phyloP scores from a whole-genome alignment of 2,329 filamentous ascomycete species.

The Phaeosphaeria sp. region DNA sequence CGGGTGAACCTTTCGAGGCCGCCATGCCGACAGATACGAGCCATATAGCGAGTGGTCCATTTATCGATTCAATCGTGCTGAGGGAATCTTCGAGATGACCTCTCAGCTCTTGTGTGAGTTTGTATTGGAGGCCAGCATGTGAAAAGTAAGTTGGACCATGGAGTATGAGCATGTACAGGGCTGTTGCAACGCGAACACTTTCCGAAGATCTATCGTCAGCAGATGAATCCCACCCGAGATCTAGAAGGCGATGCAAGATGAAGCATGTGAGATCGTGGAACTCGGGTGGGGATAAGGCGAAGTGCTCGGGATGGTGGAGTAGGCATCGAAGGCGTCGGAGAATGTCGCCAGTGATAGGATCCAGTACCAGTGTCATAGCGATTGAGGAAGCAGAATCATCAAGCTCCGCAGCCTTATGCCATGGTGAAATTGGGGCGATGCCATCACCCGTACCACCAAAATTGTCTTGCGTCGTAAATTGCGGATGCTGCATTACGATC shows the following conservation, averaged over 20 bases:
- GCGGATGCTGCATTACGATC: slow-evolving; percentile 60
- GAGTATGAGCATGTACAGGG: slow-evolving; percentile 61
- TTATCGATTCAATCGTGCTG: neutral
- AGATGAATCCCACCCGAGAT: neutral
- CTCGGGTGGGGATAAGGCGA: slow-evolving; percentile 48
- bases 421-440: slow-evolving; percentile 57
- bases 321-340: slow-evolving; percentile 55
- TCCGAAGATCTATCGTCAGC: slow-evolving; percentile 5
- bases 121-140: slow-evolving; percentile 45
- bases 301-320: slow-evolving; percentile 45
- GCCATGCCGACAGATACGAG: slow-evolving; percentile 23
- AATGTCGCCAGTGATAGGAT: slow-evolving; percentile 45
- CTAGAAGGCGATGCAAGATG: slow-evolving; percentile 59
- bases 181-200: slow-evolving; percentile 54
- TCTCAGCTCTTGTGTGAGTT: neutral
- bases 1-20: slow-evolving; percentile 10
- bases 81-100: neutral
- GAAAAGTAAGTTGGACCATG: slow-evolving; percentile 65
- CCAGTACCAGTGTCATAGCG: slow-evolving; percentile 37
- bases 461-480: slow-evolving; percentile 62
- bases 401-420: slow-evolving; percentile 42
- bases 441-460: slow-evolving; percentile 54
- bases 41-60: slow-evolving; percentile 16
- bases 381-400: slow-evolving; percentile 6
- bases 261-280: slow-evolving; percentile 65